Percentiles rank a stretch among this genome's conserved stretches.
Evolutionary conservation across 495 filamentous ascomycete genomes (phyloP).

Genomic region (Aspergillus leporis): DNA sequence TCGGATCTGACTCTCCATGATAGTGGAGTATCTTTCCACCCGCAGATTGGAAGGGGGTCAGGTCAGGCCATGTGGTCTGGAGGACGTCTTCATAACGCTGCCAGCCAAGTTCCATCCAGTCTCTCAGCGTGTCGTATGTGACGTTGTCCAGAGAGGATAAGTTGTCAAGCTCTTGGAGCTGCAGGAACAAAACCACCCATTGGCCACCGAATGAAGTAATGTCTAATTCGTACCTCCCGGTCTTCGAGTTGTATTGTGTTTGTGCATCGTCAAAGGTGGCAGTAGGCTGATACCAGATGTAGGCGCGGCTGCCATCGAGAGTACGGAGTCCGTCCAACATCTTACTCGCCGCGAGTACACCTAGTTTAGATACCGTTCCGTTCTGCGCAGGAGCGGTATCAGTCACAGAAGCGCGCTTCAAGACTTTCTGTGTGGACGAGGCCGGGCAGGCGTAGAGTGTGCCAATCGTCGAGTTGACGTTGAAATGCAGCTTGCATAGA

Average conservation of each 20-base stretch:
- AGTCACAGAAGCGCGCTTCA: too few species aligned
- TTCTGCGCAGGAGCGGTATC: conserved; percentile 38
- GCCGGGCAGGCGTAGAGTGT: conserved; percentile 47
- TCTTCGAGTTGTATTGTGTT: conserved; percentile 43
- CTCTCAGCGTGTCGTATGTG: conserved; percentile 47
- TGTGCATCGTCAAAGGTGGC: conserved; percentile 43
- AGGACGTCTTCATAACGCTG: conserved; percentile 20
- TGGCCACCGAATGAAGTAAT: conserved; percentile 39
- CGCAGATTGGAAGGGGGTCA: conserved; percentile 39
- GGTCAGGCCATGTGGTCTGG: conserved; percentile 46
- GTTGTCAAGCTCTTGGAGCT: conserved; percentile 17
- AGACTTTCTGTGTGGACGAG: background rate
- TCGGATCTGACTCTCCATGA: conserved; percentile 53
- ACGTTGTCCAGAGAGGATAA: conserved; percentile 41
- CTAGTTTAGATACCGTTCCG: conserved; percentile 44
- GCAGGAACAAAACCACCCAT: conserved; percentile 18
- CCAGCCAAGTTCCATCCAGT: conserved; percentile 42
- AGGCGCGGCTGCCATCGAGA: conserved; percentile 42
- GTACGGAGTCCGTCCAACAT: conserved; percentile 48
- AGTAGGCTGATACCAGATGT: conserved; percentile 46
- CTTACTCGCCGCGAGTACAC: conserved; percentile 37
- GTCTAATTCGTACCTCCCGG: conserved; percentile 35
- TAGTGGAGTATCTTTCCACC: conserved; percentile 55
- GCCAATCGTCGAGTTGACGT: conserved; percentile 40
- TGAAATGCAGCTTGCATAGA: conserved; percentile 45